Percentiles rank a stretch among this genome's conserved stretches.
These are phyloP conservation scores for Phytophthora idaei DNA, from an alignment of 352 stramenopile species.

Conservation along the genomic window DNA sequence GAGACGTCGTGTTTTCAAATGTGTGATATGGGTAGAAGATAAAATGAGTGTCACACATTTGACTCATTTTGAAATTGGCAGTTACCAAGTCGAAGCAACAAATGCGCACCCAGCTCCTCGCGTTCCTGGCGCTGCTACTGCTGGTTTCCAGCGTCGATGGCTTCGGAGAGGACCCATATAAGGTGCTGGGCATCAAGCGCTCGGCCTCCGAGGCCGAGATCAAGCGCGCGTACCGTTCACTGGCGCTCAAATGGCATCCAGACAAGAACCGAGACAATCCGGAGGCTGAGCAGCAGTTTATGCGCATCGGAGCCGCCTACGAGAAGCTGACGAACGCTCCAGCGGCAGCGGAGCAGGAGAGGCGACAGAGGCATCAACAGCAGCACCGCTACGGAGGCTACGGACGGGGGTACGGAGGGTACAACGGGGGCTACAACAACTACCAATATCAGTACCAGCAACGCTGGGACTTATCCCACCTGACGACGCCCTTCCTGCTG, in stretches of 20 bases:
- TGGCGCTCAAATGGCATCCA: constrained; percentile 91
- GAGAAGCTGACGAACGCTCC: constrained; percentile 50
- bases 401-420: constrained; percentile 5
- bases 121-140: constrained; percentile 28
- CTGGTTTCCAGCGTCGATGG: constrained; percentile 5
- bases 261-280: constrained; percentile 86
- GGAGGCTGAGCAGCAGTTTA: constrained; percentile 74
- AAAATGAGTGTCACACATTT: too few relatives aligned
- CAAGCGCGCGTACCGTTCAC: constrained; percentile 82
- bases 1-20: too few relatives aligned
- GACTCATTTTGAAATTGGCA: not conserved
- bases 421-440: constrained; percentile 17
- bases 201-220: constrained; percentile 77
- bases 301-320: constrained; percentile 77
- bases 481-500: constrained; percentile 59
- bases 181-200: constrained; percentile 64
- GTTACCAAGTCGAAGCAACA: not conserved
- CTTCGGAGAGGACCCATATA: constrained; percentile 73
- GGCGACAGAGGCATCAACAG: constrained; percentile 44
- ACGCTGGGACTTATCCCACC: constrained; percentile 34
- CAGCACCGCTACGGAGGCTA: constrained; percentile 40
- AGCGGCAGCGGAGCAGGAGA: constrained; percentile 13
- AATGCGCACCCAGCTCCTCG: constrained; percentile 3
- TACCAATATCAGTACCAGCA: constrained; percentile 31
- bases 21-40: too few relatives aligned